Percentiles rank a stretch among this genome's conserved stretches.
Conservation (phyloP, 192 early-diverging fungal species). For the Dissophora globulifera region DNA sequence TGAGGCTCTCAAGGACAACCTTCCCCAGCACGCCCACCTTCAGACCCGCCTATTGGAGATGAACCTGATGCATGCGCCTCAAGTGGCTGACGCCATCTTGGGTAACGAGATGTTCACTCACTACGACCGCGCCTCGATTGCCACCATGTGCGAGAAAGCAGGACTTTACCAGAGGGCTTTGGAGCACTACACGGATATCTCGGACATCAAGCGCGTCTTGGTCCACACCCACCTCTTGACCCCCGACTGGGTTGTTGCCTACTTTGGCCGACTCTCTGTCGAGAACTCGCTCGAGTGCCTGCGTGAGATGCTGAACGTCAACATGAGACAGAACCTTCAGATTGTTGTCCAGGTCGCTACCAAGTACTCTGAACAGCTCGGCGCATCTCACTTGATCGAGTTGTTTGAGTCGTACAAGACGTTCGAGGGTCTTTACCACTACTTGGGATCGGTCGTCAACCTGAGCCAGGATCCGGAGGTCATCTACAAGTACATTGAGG, state of each 20-base stretch:
- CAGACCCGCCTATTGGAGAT: conserved; percentile 97
- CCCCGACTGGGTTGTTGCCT: conserved; percentile 92
- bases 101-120: conserved; percentile 96
- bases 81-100: conserved; percentile 98
- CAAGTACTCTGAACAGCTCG: conserved; percentile 97
- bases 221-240: conserved; percentile 88
- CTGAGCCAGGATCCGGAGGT: conserved; percentile 94
- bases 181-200: conserved; percentile 96
- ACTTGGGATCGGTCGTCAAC: conserved; percentile 95
- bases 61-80: conserved; percentile 96
- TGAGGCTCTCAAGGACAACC: conserved; percentile 95
- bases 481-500: conserved; percentile 99
- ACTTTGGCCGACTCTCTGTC: conserved; percentile 96
- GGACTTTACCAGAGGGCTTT: conserved; percentile 95
- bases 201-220: conserved; percentile 96
- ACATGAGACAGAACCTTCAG: conserved; percentile 95
- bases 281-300: conserved; percentile 95
- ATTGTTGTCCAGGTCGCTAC: conserved; percentile 95
- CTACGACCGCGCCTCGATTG: conserved; percentile 94
- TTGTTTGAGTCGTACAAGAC: conserved; percentile 93
- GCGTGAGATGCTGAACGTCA: conserved; percentile 92
- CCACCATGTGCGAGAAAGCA: conserved; percentile 96
- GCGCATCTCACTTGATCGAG: conserved; percentile 86
- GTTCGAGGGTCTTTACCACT: conserved; percentile 97
- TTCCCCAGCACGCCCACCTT: conserved; percentile 88